Conservation (phyloP, 371 early-diverging fungal genomes). For the Enterospora canceri region DNA sequence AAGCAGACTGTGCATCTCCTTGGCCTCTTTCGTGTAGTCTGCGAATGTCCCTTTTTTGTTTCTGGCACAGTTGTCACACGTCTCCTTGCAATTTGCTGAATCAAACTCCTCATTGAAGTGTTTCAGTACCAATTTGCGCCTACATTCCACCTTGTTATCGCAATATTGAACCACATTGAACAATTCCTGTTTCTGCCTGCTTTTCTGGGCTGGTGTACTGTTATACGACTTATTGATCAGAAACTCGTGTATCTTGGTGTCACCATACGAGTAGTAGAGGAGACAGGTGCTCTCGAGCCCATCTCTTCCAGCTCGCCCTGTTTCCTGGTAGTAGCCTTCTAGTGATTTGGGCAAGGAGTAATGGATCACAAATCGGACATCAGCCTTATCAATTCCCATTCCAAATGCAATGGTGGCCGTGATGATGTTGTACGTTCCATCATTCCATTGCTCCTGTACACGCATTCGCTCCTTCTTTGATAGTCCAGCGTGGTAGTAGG, state of each 20-base stretch:
- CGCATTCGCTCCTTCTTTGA: constrained; percentile 67
- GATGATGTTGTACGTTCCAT: constrained; percentile 67
- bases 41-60: constrained; percentile 3
- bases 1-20: constrained; percentile 29
- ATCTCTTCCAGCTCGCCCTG: constrained; percentile 93
- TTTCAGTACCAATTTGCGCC: constrained; percentile 71
- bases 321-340: constrained; percentile 98
- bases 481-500: constrained; percentile 83
- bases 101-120: constrained; percentile 87
- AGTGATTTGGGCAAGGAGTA: constrained; percentile 78
- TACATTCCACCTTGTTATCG: constrained; percentile 78
- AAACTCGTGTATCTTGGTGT: constrained; percentile 63
- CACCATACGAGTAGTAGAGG: constrained; percentile 69
- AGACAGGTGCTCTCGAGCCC: constrained; percentile 71
- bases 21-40: constrained; percentile 43
- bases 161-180: constrained; percentile 76
- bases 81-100: constrained; percentile 60
- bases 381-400: constrained; percentile 89
- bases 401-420: constrained; percentile 81
- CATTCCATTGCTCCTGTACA: constrained; percentile 75
- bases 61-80: constrained; percentile 79
- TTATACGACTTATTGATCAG: constrained; percentile 62
- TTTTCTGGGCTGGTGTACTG: constrained; percentile 66
- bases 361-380: constrained; percentile 94
- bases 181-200: constrained; percentile 64